A percentile compares a stretch with the other conserved stretches of the same genome.
These are phyloP conservation scores for Epichloe baconii DNA, from an alignment of 2,329 filamentous ascomycete species.

Conservation along the genomic window DNA sequence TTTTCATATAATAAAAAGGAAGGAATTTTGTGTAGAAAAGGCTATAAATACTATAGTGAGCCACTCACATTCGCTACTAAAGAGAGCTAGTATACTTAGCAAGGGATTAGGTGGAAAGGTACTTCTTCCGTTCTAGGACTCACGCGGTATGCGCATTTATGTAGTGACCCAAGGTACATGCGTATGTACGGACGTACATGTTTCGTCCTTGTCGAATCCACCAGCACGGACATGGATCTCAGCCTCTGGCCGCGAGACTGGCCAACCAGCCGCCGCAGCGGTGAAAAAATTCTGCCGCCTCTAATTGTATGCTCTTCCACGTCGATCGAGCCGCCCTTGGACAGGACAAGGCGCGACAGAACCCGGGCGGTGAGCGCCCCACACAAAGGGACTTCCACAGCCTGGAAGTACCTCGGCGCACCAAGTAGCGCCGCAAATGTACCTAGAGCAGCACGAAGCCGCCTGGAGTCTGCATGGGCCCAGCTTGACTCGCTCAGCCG, in stretches of 20 bases:
- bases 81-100: no score
- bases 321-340: background rate
- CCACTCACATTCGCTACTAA: no score
- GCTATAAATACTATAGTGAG: no score
- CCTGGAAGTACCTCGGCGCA: background rate
- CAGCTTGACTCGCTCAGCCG: background rate
- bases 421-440: background rate
- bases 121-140: no score
- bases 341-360: background rate
- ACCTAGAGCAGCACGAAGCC: background rate
- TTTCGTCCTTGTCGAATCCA: background rate
- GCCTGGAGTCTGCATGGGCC: background rate
- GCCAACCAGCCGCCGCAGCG: constrained; percentile 1
- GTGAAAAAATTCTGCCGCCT: constrained; percentile 7
- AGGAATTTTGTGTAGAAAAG: no score
- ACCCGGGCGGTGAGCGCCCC: background rate
- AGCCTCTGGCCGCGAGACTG: background rate
- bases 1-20: no score
- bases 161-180: no score
- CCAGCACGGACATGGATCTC: background rate
- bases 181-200: no score
- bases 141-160: no score
- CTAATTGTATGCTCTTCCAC: background rate
- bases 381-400: background rate
- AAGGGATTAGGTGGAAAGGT: no score